Conservation (phyloP, 495 filamentous ascomycete genomes). For the Tuber aestivum region DNA sequence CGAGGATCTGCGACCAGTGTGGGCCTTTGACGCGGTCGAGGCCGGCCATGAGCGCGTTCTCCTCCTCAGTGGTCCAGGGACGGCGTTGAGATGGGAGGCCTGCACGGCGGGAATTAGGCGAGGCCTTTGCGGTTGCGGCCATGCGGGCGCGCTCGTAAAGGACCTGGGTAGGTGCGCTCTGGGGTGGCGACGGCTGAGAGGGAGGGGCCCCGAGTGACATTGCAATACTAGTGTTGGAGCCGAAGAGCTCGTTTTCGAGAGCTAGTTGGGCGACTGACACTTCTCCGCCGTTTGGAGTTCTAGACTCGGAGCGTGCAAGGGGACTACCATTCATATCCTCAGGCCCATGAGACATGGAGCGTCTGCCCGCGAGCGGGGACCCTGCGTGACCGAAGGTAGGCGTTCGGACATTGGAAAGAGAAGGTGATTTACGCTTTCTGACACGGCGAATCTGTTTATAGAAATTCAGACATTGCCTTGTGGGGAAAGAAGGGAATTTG, state of each 20-base stretch:
- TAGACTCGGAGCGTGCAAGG: constrained; percentile 21
- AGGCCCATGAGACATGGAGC: neutral
- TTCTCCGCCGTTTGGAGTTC: constrained; percentile 23
- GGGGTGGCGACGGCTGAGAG: constrained; percentile 50
- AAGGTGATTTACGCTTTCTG: neutral
- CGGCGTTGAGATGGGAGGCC: constrained; percentile 76
- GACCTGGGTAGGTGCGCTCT: constrained; percentile 69
- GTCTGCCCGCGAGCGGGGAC: neutral
- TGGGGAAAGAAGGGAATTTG: neutral
- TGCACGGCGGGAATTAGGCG: constrained; percentile 64
- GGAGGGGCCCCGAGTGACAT: constrained; percentile 41
- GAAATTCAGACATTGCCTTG: neutral
- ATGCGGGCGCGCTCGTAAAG: constrained; percentile 77
- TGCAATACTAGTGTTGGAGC: constrained; percentile 40
- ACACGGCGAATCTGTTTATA: neutral
- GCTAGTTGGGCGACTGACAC: constrained; percentile 20
- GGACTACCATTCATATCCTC: neutral
- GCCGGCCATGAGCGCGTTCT: constrained; percentile 86
- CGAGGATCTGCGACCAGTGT: constrained; percentile 92
- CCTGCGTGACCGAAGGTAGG: neutral
- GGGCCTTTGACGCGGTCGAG: constrained; percentile 87
- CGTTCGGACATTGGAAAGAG: neutral
- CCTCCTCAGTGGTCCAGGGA: constrained; percentile 86
- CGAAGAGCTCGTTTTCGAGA: constrained; percentile 38
- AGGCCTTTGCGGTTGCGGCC: constrained; percentile 73